Evolutionary conservation across 345 rosid genomes (phyloP).

Genomic region (Arabidopsis thaliana): TAIR10.1 NC_003074.8:15895001-15895500

Average conservation of each 20-base stretch:
- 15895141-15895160: conserved; percentile 33
- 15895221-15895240: conserved; percentile 32
- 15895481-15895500: no score
- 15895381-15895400: neutral
- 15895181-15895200: conserved; percentile 36
- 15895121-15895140: conserved; percentile 39
- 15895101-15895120: conserved; percentile 42
- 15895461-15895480: no score
- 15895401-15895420: no score
- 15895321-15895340: neutral
- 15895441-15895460: no score
- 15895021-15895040: conserved; percentile 42
- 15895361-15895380: neutral
- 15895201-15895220: conserved; percentile 36
- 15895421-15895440: no score
- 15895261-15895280: neutral
- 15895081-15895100: conserved; percentile 24
- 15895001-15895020: conserved; percentile 12
- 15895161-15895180: conserved; percentile 37
- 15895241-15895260: conserved; percentile 36
- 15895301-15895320: neutral
- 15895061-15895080: conserved; percentile 42
- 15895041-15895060: conserved; percentile 19
- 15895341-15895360: neutral
- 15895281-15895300: neutral